Evolutionary conservation across 169 alveolate genomes (phyloP).

Genomic region (Plasmodium coatneyi): DNA sequence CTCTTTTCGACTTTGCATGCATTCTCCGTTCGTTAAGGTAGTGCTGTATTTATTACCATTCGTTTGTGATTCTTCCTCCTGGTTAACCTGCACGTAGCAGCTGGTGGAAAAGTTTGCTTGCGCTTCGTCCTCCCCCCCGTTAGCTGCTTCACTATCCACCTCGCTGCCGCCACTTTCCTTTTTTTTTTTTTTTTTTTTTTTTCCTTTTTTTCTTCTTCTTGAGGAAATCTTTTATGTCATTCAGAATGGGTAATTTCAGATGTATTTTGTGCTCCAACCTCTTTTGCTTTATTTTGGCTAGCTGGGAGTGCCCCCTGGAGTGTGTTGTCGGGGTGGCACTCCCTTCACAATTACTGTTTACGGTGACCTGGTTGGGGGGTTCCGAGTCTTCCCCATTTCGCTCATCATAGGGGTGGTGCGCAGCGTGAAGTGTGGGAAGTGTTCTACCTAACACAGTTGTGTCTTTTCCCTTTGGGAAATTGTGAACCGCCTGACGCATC

Average conservation of each 20-base stretch:
- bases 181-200: background rate
- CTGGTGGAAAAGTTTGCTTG: background rate
- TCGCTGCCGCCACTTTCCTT: background rate
- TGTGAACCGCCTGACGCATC: background rate
- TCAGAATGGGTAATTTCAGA: background rate
- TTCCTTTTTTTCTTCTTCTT: conserved; percentile 9
- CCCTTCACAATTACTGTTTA: background rate
- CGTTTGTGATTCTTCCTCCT: background rate
- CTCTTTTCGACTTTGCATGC: background rate
- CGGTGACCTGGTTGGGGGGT: background rate
- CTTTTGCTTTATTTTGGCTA: background rate
- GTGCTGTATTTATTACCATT: background rate
- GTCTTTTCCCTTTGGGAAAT: background rate
- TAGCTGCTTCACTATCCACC: background rate
- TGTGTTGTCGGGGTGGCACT: background rate
- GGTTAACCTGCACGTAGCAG: background rate
- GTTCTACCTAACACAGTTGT: background rate
- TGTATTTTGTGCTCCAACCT: background rate
- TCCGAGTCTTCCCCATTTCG: background rate
- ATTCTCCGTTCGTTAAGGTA: background rate
- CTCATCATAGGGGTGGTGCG: background rate
- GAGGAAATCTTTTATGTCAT: background rate
- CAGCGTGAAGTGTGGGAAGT: background rate
- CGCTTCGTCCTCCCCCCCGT: background rate
- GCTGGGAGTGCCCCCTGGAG: background rate